Evolutionary conservation across 441 rosid genomes (phyloP).

Genomic region (Metrosideros polymorpha): DNA sequence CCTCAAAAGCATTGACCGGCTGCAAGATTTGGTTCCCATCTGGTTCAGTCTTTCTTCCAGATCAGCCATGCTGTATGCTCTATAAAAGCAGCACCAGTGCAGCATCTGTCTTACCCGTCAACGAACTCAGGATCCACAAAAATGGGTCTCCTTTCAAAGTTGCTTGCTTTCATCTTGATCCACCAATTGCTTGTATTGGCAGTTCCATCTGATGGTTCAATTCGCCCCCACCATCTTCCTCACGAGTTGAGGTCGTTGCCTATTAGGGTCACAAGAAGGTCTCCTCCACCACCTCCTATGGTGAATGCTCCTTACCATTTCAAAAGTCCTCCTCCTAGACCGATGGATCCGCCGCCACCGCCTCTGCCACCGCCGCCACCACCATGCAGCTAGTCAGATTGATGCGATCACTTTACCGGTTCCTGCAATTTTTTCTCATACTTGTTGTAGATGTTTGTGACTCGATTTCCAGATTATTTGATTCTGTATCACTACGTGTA

Average conservation of each 20-base stretch:
- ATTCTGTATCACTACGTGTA: not conserved
- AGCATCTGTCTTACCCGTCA: not conserved
- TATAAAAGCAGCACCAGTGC: not conserved
- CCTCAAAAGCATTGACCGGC: not conserved
- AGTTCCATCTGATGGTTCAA: not conserved
- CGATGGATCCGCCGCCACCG: not conserved
- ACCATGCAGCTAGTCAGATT: not conserved
- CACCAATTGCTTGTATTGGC: not conserved
- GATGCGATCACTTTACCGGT: not conserved
- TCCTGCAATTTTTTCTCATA: not conserved
- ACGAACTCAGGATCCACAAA: not conserved
- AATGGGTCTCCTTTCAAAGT: not conserved
- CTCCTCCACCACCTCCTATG: slow-evolving; percentile 1
- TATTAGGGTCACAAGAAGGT: not conserved
- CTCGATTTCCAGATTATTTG: not conserved
- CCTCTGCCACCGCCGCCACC: rapidly evolving
- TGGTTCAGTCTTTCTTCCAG: not conserved
- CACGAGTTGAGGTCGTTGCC: not conserved
- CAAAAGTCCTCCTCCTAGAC: not conserved
- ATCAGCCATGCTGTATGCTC: not conserved
- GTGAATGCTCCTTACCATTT: not conserved
- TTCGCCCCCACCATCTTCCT: not conserved
- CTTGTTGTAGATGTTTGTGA: not conserved
- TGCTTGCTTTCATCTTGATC: not conserved
- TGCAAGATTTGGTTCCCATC: not conserved